Evolutionary conservation across 352 stramenopile species (phyloP).

Genomic region (Globisporangium ultimum): DNA sequence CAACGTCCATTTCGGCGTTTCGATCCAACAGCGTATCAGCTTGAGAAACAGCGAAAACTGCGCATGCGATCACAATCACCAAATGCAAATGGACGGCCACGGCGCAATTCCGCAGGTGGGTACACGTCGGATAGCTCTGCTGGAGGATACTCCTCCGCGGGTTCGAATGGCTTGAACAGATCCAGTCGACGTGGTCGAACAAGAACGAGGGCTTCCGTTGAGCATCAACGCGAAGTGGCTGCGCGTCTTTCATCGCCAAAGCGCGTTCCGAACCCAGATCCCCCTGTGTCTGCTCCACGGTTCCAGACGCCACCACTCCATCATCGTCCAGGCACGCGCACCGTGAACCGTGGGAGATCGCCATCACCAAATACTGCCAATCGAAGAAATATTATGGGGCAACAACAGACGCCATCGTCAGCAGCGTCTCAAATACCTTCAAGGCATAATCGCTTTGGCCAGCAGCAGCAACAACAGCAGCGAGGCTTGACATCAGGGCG

Average conservation of each 20-base stretch:
- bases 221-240: conserved; percentile 53
- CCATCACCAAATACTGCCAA: conserved; percentile 16
- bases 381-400: not conserved
- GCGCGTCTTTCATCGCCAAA: conserved; percentile 60
- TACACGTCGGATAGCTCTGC: conserved; percentile 66
- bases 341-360: conserved; percentile 24
- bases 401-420: not conserved
- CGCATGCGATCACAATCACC: conserved; percentile 37
- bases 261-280: conserved; percentile 13
- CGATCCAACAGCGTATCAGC: conserved; percentile 80
- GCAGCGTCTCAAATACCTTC: too few species aligned
- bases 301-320: conserved; percentile 22
- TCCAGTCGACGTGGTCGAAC: conserved; percentile 42
- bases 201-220: conserved; percentile 29
- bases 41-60: conserved; percentile 61
- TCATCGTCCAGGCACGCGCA: conserved; percentile 9
- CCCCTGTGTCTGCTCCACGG: conserved; percentile 12
- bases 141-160: conserved; percentile 65
- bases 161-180: conserved; percentile 46
- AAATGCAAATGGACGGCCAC: not conserved
- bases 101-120: conserved; percentile 22
- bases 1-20: conserved; percentile 57
- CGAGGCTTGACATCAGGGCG: not conserved
- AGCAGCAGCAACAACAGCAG: not conserved
- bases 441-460: conserved; percentile 3